Base-by-base conservation (phyloP, 257 asterid genomes). In the Penstemon davidsonii region DNA sequence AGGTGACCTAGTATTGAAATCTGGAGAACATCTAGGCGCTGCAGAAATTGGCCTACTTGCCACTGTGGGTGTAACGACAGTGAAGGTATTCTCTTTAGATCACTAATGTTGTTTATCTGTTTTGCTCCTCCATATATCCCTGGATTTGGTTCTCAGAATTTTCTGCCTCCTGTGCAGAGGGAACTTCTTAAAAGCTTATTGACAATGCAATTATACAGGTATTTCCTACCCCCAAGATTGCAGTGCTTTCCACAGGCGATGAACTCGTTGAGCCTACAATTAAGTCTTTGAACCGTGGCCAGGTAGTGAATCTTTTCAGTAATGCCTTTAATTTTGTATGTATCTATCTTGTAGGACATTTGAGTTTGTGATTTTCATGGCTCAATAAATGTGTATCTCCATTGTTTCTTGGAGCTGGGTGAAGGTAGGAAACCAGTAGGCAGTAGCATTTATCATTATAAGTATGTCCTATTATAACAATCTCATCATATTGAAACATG, bases 1-100 rank as follows among this genome's bases (percentile, higher is more conserved):
- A 73, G 97, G 89, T 68, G 89, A 83, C 67, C 43, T 90, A 38
- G 91, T 90, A 75, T 69, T 93, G 87, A 88, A 84, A 83, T 84
- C 85, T 70, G 99, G 97, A 67, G 96, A 90, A 58, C 87, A 70
- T 65, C 42, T 93, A 70, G 95, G 90, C 66, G 85, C 95, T 70
- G 96, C 96, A 8, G 97, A 93, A 84, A 69, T 93, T 64, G 99
- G 99, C 71, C 74, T 93, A 71, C 92, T 93, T 72, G 97, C 96
- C 64, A 87, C 97, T 42, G 94, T 85, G 47, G 99, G 99, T 41
- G 78, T 90, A 36, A 50, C 73, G 39, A 19, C 71, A 4, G 94
- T 90, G 73, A 88, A 87, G 96, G 99, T 90, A 80, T 72, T 65
- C 51, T 33, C 58, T 50, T 64, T 45, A 57, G 46, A 6, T 44